A percentile compares a stretch with the other conserved stretches of the same genome.
Evolutionary conservation across 1,139 yeast species (phyloP).

Genomic region (Kluyveromyces marxianus): DNA sequence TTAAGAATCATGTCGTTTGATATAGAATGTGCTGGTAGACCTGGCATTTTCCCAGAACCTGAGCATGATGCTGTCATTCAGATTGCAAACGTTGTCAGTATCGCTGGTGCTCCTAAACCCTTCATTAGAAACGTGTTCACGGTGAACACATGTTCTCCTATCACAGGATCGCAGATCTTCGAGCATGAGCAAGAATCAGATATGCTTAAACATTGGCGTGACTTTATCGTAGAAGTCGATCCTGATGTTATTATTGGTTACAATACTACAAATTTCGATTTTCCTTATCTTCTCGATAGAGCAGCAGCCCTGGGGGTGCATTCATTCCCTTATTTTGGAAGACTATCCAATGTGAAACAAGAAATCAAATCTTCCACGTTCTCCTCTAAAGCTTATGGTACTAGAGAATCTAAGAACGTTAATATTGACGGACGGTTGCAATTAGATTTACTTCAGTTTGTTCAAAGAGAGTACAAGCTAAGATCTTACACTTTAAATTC

Average conservation of each 20-base stretch:
- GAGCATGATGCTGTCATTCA: slow-evolving; percentile 91
- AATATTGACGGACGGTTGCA: slow-evolving; percentile 96
- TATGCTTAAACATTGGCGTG: slow-evolving; percentile 79
- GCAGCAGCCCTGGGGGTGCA: slow-evolving; percentile 64
- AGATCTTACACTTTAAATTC: slow-evolving; percentile 93
- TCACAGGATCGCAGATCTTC: slow-evolving; percentile 86
- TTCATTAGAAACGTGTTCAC: slow-evolving; percentile 93
- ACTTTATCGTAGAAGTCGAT: slow-evolving; percentile 74
- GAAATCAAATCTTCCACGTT: slow-evolving; percentile 76
- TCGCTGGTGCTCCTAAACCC: slow-evolving; percentile 68
- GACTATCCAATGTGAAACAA: slow-evolving; percentile 60
- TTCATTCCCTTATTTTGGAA: slow-evolving; percentile 81
- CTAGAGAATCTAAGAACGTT: slow-evolving; percentile 84
- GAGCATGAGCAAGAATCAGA: slow-evolving; percentile 70
- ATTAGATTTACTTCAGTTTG: slow-evolving; percentile 83
- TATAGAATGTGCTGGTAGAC: slow-evolving; percentile 97
- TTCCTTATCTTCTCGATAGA: slow-evolving; percentile 86
- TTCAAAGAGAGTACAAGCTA: slow-evolving; percentile 89
- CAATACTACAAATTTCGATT: slow-evolving; percentile 88
- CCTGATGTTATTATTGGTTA: slow-evolving; percentile 97
- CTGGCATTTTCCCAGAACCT: slow-evolving; percentile 94
- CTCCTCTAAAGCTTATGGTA: slow-evolving; percentile 94
- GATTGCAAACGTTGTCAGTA: slow-evolving; percentile 88
- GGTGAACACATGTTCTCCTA: slow-evolving; percentile 82
- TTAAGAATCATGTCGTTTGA: slow-evolving; percentile 89